These are phyloP conservation scores for Pichia sp. DNA, from an alignment of 1,139 yeast genomes.

Conservation along the genomic window DNA sequence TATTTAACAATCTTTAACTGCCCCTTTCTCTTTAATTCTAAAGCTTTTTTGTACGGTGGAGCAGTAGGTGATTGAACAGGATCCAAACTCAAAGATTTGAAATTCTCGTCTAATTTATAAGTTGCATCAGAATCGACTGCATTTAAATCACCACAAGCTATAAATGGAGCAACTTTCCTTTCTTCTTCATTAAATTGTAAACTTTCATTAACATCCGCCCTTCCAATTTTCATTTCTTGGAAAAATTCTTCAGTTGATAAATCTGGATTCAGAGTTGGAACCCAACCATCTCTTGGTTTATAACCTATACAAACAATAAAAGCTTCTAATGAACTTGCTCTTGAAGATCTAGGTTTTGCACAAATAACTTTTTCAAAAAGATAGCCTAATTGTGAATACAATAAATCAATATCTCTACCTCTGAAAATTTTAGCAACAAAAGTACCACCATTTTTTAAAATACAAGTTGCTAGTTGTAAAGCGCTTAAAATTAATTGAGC, in stretches of 20 bases:
- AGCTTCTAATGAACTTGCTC: slow-evolving; percentile 91
- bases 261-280: slow-evolving; percentile 48
- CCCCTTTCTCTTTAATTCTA: slow-evolving; percentile 80
- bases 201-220: slow-evolving; percentile 38
- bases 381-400: slow-evolving; percentile 82
- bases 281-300: slow-evolving; percentile 76
- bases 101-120: slow-evolving; percentile 53
- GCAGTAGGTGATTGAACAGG: slow-evolving; percentile 96
- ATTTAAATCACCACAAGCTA: slow-evolving; percentile 88
- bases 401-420: slow-evolving; percentile 88
- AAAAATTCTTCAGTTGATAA: slow-evolving; percentile 75
- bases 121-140: slow-evolving; percentile 95
- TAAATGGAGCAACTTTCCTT: slow-evolving; percentile 72
- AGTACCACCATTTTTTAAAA: slow-evolving; percentile 80
- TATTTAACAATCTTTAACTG: slow-evolving; percentile 32
- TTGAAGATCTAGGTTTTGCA: slow-evolving; percentile 90
- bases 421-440: slow-evolving; percentile 95
- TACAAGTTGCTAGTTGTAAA: slow-evolving; percentile 80
- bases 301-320: slow-evolving; percentile 90
- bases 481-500: slow-evolving; percentile 91
- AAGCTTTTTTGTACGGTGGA: slow-evolving; percentile 89
- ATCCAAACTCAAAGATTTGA: slow-evolving; percentile 48
- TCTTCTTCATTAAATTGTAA: slow-evolving; percentile 45
- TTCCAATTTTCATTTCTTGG: slow-evolving; percentile 50
- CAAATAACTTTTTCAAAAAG: slow-evolving; percentile 82